Conservation (phyloP, 805 yeast genomes). For the Nakazawaea holstii region DNA sequence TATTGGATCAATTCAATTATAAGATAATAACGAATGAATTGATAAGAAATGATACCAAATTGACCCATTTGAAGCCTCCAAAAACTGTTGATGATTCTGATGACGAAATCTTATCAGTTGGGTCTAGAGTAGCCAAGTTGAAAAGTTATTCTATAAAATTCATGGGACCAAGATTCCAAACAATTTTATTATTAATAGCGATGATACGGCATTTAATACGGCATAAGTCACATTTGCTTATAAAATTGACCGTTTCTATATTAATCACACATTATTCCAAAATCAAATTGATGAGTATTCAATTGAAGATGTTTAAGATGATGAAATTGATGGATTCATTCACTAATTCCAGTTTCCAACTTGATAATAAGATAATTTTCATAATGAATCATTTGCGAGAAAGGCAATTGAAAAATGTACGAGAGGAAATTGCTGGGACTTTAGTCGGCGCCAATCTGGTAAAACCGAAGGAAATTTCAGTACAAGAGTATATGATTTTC, state of each 20-base stretch:
- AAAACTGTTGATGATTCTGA: neutral
- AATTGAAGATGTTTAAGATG: conserved; percentile 1
- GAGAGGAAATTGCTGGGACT: neutral
- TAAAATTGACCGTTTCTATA: neutral
- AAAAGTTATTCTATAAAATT: neutral
- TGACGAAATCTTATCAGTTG: neutral
- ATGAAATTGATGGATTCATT: neutral
- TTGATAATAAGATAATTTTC: neutral
- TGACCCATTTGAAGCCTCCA: neutral
- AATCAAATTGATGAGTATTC: neutral
- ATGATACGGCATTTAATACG: neutral
- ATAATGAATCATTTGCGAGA: neutral
- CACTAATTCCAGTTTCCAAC: neutral
- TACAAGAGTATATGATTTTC: neutral
- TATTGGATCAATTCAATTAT: conserved; percentile 6
- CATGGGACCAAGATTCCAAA: neutral
- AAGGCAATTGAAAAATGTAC: neutral
- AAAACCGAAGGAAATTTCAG: neutral
- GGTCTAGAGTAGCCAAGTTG: neutral
- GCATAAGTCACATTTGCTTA: neutral
- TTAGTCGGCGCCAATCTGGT: neutral
- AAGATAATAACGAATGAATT: conserved; percentile 3
- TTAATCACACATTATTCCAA: neutral
- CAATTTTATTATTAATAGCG: neutral
- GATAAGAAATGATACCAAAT: neutral